A percentile compares a stretch with the other conserved stretches of the same genome.
These are phyloP conservation scores for Solanum chiquidenum DNA, from an alignment of 257 asterid genomes.

Conservation along the genomic window DNA sequence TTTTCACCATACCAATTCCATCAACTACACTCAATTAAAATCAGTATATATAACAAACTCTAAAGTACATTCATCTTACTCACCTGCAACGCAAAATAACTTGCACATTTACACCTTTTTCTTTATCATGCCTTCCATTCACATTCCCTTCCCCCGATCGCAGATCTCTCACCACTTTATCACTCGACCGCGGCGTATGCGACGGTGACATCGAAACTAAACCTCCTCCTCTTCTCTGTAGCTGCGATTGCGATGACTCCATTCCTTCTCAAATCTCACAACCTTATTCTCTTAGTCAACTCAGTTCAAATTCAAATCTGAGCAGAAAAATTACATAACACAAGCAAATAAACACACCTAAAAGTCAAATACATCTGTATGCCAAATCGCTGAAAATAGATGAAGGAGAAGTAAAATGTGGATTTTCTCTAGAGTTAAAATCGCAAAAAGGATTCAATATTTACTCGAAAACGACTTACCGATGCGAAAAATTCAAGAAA, in stretches of 20 bases:
- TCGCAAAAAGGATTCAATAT: neutral
- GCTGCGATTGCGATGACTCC: conserved; percentile 41
- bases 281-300: conserved; percentile 3
- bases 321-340: neutral
- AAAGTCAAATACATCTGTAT: neutral
- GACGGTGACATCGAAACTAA: conserved; percentile 54
- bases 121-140: conserved; percentile 72
- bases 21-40: neutral
- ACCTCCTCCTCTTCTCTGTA: conserved; percentile 43
- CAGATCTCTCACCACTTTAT: conserved; percentile 67
- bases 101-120: conserved; percentile 90
- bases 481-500: neutral
- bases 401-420: neutral
- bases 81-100: conserved; percentile 97
- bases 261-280: conserved; percentile 15
- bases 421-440: neutral
- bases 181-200: conserved; percentile 78
- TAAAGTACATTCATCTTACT: neutral
- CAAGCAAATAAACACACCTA: neutral
- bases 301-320: conserved; percentile 15
- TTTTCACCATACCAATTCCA: neutral
- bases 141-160: conserved; percentile 77
- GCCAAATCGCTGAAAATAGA: neutral
- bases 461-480: neutral
- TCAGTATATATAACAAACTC: neutral